Conservation (phyloP, 1,139 yeast species). For the Ogataea hybrid region DNA sequence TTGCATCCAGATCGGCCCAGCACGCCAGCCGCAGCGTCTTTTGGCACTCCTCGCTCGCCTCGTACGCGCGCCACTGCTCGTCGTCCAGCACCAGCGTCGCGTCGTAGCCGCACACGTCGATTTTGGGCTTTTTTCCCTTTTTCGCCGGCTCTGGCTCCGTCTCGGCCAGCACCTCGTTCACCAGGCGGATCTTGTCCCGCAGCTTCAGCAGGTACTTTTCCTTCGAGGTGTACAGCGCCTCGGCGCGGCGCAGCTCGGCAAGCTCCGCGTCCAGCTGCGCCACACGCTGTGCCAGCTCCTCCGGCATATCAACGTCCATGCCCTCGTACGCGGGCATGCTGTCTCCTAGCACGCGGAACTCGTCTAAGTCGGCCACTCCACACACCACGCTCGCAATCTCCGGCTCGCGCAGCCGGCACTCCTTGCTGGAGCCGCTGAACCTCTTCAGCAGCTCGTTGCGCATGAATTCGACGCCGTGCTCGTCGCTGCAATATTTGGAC, state of each 20-base stretch:
- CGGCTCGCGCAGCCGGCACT: constrained; percentile 20
- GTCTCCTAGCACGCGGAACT: constrained; percentile 34
- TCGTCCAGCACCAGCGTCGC: constrained; percentile 27
- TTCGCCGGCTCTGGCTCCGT: constrained; percentile 23
- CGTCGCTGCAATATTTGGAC: constrained; percentile 74
- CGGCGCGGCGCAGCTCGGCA: constrained; percentile 4
- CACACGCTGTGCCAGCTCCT: constrained; percentile 1
- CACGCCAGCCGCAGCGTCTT: too few relatives aligned
- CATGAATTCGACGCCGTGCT: constrained; percentile 67
- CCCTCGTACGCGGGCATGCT: constrained; percentile 32
- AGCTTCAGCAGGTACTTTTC: constrained; percentile 31
- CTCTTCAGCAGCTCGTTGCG: constrained; percentile 28
- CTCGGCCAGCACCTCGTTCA: constrained; percentile 37
- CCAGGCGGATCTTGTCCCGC: constrained; percentile 38
- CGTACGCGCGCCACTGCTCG: constrained; percentile 25
- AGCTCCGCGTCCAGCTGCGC: constrained; percentile 10
- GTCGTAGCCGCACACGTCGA: constrained; percentile 44
- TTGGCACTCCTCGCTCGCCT: constrained; percentile 15
- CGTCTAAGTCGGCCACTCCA: constrained; percentile 34
- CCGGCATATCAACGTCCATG: constrained; percentile 14
- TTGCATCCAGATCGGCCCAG: constrained; percentile 1
- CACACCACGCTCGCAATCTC: constrained; percentile 24
- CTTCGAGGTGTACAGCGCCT: constrained; percentile 15
- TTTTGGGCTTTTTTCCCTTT: constrained; percentile 28
- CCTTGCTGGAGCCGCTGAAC: constrained; percentile 19